phyloP scores from a whole-genome alignment of 116 monocot genomes.

The Phalaenopsis hybrid region DNA sequence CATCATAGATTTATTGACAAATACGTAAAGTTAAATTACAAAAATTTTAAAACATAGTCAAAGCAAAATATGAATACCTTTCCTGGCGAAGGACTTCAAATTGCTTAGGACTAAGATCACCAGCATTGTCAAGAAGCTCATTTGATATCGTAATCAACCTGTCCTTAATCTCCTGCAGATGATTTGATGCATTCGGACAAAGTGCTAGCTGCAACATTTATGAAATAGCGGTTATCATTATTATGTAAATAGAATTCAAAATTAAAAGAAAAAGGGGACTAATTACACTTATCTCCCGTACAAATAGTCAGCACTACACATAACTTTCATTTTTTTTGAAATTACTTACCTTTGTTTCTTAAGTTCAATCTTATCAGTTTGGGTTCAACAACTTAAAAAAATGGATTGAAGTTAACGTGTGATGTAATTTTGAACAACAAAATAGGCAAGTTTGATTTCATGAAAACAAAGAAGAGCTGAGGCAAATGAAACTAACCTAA shows the following conservation, averaged over 20 bases:
- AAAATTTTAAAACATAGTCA: background rate
- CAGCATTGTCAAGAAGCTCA: conserved; percentile 80
- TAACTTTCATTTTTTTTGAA: background rate
- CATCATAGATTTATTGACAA: background rate
- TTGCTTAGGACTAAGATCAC: conserved; percentile 44
- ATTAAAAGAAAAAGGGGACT: background rate
- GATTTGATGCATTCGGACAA: conserved; percentile 67
- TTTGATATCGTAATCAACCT: conserved; percentile 68
- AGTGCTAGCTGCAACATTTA: conserved; percentile 54
- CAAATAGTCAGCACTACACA: background rate
- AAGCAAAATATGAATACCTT: conserved; percentile 33
- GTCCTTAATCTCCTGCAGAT: conserved; percentile 86
- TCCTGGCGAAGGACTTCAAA: conserved; percentile 63
- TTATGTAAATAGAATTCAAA: background rate
- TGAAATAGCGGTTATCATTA: conserved; percentile 10
- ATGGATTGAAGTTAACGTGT: background rate
- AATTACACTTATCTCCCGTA: background rate
- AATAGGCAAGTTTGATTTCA: background rate
- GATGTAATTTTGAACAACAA: background rate
- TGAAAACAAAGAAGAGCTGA: background rate
- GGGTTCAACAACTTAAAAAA: background rate
- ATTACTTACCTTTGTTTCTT: background rate
- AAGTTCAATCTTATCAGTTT: background rate
- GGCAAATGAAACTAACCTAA: background rate
- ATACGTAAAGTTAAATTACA: background rate